These are phyloP conservation scores for Mollisiaceae sp. DNA, from an alignment of 2,329 filamentous ascomycete genomes.

Conservation along the genomic window DNA sequence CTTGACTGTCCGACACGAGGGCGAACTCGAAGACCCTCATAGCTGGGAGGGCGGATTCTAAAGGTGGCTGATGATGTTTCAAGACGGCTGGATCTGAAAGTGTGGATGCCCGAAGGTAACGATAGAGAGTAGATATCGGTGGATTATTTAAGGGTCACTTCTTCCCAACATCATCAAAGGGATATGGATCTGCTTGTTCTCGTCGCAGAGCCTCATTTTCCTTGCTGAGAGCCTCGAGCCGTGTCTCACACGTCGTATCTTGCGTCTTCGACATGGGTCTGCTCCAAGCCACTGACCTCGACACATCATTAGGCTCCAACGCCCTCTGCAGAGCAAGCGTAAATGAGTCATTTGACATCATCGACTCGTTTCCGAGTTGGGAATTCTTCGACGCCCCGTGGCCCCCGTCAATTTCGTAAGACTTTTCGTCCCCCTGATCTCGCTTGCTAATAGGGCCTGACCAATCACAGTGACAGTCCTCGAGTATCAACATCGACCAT, in stretches of 20 bases:
- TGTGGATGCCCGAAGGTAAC: neutral
- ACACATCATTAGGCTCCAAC: conserved; percentile 1
- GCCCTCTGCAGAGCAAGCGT: neutral
- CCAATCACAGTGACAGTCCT: conserved; percentile 1
- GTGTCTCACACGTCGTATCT: neutral
- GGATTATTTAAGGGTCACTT: neutral
- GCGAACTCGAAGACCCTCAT: neutral
- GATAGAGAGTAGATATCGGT: neutral
- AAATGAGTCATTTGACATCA: neutral
- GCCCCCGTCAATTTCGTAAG: neutral
- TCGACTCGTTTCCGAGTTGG: neutral
- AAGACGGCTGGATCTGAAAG: neutral
- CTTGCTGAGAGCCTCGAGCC: neutral
- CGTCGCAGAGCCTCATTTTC: conserved; percentile 4
- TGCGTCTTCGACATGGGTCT: neutral
- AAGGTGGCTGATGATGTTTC: neutral
- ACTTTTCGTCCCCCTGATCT: neutral
- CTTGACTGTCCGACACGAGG: neutral
- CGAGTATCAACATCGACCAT: neutral
- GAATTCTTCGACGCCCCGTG: neutral
- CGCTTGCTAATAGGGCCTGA: conserved; percentile 5
- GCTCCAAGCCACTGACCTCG: neutral
- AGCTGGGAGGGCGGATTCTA: neutral
- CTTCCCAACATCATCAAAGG: neutral
- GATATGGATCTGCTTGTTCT: neutral